Percentiles rank a stretch among this genome's conserved stretches.
Conservation (phyloP, 768 basidiomycete species). For the Goffeauzyma gilvescens region DNA sequence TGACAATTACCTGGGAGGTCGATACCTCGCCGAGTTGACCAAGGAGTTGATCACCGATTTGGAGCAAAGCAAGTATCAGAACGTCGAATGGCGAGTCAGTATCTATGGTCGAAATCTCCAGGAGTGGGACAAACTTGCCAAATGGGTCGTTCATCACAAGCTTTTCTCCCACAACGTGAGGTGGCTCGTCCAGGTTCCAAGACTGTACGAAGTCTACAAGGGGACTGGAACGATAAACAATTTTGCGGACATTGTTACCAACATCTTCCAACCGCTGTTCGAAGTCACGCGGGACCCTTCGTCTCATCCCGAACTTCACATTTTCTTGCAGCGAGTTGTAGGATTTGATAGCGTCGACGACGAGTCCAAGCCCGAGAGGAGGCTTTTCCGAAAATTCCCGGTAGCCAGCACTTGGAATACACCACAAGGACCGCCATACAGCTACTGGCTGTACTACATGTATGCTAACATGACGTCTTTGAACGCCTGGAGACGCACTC, state of each 20-base stretch:
- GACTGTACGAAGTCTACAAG: slow-evolving; percentile 89
- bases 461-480: slow-evolving; percentile 88
- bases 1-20: slow-evolving; percentile 79
- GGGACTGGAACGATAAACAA: slow-evolving; percentile 60
- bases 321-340: slow-evolving; percentile 83
- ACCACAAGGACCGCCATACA: slow-evolving; percentile 75
- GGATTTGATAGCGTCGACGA: slow-evolving; percentile 99
- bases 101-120: slow-evolving; percentile 62
- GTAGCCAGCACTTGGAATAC: slow-evolving; percentile 80
- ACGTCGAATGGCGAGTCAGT: slow-evolving; percentile 91
- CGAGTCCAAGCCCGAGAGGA: slow-evolving; percentile 78
- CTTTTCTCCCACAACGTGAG: slow-evolving; percentile 90
- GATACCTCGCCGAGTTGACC: slow-evolving; percentile 86
- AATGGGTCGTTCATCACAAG: slow-evolving; percentile 88
- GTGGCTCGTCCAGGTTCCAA: slow-evolving; percentile 90
- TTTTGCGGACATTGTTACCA: slow-evolving; percentile 81
- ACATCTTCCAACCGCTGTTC: slow-evolving; percentile 79
- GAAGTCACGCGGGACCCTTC: slow-evolving; percentile 85
- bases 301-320: slow-evolving; percentile 79
- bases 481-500: slow-evolving; percentile 69
- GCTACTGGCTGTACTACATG: slow-evolving; percentile 97
- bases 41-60: slow-evolving; percentile 93
- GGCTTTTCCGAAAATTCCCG: slow-evolving; percentile 84
- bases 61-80: slow-evolving; percentile 98
- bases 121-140: slow-evolving; percentile 97